Conservation (phyloP, 257 asterid species). For the Solanum dulcamara region DNA sequence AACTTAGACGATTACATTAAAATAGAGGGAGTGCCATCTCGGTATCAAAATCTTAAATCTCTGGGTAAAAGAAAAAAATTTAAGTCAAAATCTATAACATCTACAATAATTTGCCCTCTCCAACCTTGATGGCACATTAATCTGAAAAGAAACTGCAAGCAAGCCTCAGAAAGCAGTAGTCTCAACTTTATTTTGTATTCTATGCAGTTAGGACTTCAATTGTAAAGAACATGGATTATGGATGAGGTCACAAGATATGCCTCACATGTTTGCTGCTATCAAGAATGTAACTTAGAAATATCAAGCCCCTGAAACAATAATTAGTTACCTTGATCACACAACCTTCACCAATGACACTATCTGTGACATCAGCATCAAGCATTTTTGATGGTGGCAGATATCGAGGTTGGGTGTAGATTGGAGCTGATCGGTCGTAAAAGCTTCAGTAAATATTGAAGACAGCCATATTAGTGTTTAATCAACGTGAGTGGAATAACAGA, state of each 20-base stretch:
- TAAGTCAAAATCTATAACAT: background rate
- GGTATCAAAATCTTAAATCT: background rate
- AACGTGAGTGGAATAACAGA: background rate
- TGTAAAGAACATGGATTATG: background rate
- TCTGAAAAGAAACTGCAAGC: background rate
- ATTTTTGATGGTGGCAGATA: slow-evolving; percentile 95
- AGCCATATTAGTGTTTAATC: slow-evolving; percentile 1
- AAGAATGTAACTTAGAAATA: background rate
- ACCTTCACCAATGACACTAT: slow-evolving; percentile 93
- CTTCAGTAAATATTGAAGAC: slow-evolving; percentile 30
- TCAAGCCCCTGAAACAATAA: background rate
- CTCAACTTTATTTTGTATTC: background rate
- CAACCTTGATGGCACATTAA: background rate
- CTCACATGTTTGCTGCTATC: background rate
- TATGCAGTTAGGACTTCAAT: background rate
- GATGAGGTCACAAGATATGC: background rate
- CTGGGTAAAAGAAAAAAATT: background rate
- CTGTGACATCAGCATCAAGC: slow-evolving; percentile 97
- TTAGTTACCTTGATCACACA: slow-evolving; percentile 79
- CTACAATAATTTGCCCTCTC: background rate
- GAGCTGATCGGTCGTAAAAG: slow-evolving; percentile 93
- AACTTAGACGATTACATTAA: background rate
- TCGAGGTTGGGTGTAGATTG: slow-evolving; percentile 94
- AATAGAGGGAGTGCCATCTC: background rate
- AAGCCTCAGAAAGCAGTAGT: background rate